Conservation (phyloP, 2,329 filamentous ascomycete species). For the Ambrosiella cleistominuta region DNA sequence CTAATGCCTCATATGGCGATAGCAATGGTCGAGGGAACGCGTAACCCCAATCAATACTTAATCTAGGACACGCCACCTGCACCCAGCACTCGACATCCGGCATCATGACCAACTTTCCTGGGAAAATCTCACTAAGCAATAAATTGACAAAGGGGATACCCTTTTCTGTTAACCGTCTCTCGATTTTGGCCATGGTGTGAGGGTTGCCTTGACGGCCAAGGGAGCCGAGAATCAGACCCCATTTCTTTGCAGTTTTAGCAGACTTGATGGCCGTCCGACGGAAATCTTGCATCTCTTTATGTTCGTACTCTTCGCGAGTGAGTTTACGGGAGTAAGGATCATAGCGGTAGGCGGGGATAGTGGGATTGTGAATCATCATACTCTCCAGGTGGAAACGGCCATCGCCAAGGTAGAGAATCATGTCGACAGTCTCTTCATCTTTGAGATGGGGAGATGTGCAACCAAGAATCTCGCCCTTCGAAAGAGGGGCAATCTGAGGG, state of each 20-base stretch:
- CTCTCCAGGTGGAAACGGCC: slow-evolving; percentile 92
- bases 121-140: slow-evolving; percentile 86
- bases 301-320: slow-evolving; percentile 80
- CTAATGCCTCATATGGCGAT: slow-evolving; percentile 87
- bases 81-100: slow-evolving; percentile 93
- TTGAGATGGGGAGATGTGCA: slow-evolving; percentile 71
- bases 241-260: slow-evolving; percentile 65
- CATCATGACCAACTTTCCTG: slow-evolving; percentile 88
- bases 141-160: slow-evolving; percentile 73
- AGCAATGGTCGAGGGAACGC: slow-evolving; percentile 77
- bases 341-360: slow-evolving; percentile 81
- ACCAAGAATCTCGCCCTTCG: slow-evolving; percentile 91
- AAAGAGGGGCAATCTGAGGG: slow-evolving; percentile 81
- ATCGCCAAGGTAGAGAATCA: slow-evolving; percentile 79
- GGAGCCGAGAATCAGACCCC: slow-evolving; percentile 87
- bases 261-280: slow-evolving; percentile 59
- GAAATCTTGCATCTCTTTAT: slow-evolving; percentile 74
- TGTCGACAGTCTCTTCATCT: slow-evolving; percentile 43
- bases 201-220: slow-evolving; percentile 91
- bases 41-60: slow-evolving; percentile 99
- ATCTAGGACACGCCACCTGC: slow-evolving; percentile 85
- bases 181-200: slow-evolving; percentile 75
- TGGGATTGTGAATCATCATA: slow-evolving; percentile 96
- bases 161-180: slow-evolving; percentile 50
- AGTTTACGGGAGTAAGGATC: slow-evolving; percentile 89